Base-by-base conservation (phyloP, 2,329 filamentous ascomycete genomes). In the Aspergillus japonicus region DNA sequence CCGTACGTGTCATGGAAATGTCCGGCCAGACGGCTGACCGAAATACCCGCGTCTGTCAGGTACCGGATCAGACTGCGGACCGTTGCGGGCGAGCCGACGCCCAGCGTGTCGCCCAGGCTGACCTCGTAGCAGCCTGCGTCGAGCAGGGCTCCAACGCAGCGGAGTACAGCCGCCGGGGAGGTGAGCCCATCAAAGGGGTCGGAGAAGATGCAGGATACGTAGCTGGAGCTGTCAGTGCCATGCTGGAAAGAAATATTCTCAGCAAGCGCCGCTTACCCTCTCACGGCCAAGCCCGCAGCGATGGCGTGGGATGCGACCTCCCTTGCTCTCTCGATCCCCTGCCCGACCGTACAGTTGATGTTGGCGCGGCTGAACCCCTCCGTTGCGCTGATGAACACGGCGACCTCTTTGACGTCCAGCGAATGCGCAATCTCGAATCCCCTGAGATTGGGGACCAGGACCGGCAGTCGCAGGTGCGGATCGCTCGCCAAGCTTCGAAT, bases 1-100 rank as follows among this genome's bases (percentile, higher is more conserved):
- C 91, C 91, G 71, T 92, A 94, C 1, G 92, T 96, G 71, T 96
- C 91, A 74, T 96, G 92, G 69, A 96, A 94, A 75, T 96, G 92
- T 78, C 93, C 87, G 0, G 90, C 90, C 11, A 96, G 77, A 68
- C 90, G 88, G 67, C 87, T 85, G 57, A 83, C 83, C 21, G 88
- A 82, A 19, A 96, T 83, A 0, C 88, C 89, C 26, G 72, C 64
- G 2, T 64, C 49, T 0, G 68, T 57, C 4, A 80, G 67, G 49
- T 74, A 72, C 4, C 60, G 54, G 8, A 80, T 51, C 2, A 80
- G 64, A 5, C 58, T 62, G 21, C 64, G 68, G 1, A 76, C 73
- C 21, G 73, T 68, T 12, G 59, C 66, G 49, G 71, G 70, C 54
- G 91, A 96, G 33, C 92, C 93, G 84, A 96, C 92, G 19, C 93